These are phyloP conservation scores for Saksenaea vasiformis DNA, from an alignment of 371 early-diverging fungal species.

Conservation along the genomic window DNA sequence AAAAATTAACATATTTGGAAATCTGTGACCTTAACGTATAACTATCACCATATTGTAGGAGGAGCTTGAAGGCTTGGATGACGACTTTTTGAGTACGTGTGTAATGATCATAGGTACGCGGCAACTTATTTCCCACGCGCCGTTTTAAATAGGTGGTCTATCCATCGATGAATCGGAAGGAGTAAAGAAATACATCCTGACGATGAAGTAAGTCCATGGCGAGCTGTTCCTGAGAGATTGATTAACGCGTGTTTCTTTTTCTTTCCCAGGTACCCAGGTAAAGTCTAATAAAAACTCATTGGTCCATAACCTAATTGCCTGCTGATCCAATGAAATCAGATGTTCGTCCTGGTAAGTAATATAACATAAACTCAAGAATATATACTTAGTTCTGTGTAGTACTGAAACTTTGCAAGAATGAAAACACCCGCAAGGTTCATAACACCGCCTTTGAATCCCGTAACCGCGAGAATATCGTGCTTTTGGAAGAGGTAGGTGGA, in stretches of 20 bases:
- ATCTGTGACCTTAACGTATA: background rate
- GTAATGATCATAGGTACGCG: background rate
- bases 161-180: slow-evolving; percentile 62
- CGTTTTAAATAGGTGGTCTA: slow-evolving; percentile 33
- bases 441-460: slow-evolving; percentile 54
- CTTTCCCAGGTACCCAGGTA: slow-evolving; percentile 45
- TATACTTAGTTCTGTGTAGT: slow-evolving; percentile 18
- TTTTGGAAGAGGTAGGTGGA: slow-evolving; percentile 50
- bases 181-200: slow-evolving; percentile 63
- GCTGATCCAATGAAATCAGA: slow-evolving; percentile 21
- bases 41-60: slow-evolving; percentile 45
- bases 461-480: slow-evolving; percentile 61
- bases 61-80: slow-evolving; percentile 78
- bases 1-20: background rate
- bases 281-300: background rate
- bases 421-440: slow-evolving; percentile 61
- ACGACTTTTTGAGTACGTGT: slow-evolving; percentile 65
- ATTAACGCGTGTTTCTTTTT: background rate
- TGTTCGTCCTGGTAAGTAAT: slow-evolving; percentile 45
- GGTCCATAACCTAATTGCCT: background rate
- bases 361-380: background rate
- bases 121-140: background rate
- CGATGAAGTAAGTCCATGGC: slow-evolving; percentile 66
- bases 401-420: slow-evolving; percentile 60
- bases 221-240: background rate